These are phyloP conservation scores for Podila epicladia DNA, from an alignment of 192 early-diverging fungal species.

Conservation along the genomic window DNA sequence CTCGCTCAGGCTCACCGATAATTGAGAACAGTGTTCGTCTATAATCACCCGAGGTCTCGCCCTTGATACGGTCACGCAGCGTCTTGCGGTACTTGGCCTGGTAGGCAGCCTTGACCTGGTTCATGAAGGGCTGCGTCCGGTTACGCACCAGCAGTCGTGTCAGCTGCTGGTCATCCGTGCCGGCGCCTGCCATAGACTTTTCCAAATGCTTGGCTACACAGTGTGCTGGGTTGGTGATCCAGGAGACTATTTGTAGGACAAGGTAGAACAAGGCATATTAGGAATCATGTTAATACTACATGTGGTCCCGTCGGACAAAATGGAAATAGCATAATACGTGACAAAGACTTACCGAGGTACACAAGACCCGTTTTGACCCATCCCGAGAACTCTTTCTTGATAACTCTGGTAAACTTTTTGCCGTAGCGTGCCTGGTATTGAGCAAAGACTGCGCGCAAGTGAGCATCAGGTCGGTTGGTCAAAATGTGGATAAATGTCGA, in stretches of 20 bases:
- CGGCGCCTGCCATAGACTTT: slow-evolving; percentile 39
- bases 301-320: neutral
- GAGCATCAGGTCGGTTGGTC: slow-evolving; percentile 43
- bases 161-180: slow-evolving; percentile 33
- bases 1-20: slow-evolving; percentile 37
- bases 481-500: slow-evolving; percentile 44
- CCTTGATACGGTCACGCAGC: slow-evolving; percentile 42
- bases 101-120: slow-evolving; percentile 31
- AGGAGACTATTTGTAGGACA: slow-evolving; percentile 19
- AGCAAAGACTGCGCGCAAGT: slow-evolving; percentile 28
- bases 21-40: slow-evolving; percentile 15
- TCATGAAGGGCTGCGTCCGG: slow-evolving; percentile 43
- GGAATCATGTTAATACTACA: neutral
- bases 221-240: slow-evolving; percentile 33
- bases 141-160: slow-evolving; percentile 45
- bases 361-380: slow-evolving; percentile 45
- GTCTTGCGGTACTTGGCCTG: slow-evolving; percentile 25
- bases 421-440: slow-evolving; percentile 32
- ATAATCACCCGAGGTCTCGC: slow-evolving; percentile 46
- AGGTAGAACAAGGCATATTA: neutral
- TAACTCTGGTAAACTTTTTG: slow-evolving; percentile 45
- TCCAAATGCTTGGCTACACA: slow-evolving; percentile 49
- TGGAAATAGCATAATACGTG: neutral
- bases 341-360: slow-evolving; percentile 31
- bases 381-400: slow-evolving; percentile 48